Percentiles rank a stretch among this genome's conserved stretches.
phyloP scores from a whole-genome alignment of 2,329 filamentous ascomycete genomes.

The Fusarium lateritium region DNA sequence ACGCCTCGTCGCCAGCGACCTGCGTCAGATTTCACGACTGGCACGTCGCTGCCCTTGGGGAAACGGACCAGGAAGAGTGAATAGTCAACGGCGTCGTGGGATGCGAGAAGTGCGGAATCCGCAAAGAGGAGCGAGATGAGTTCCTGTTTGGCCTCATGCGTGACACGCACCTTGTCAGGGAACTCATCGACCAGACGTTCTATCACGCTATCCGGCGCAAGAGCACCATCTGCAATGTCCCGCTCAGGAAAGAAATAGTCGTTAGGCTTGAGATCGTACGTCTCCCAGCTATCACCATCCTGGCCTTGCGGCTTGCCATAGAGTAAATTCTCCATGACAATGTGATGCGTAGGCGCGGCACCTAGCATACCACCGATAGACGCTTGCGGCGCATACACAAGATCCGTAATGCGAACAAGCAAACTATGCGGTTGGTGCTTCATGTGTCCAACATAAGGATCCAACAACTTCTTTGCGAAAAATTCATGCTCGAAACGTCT shows the following conservation, averaged over 20 bases:
- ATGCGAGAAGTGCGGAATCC: slow-evolving; percentile 75
- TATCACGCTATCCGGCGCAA: slow-evolving; percentile 76
- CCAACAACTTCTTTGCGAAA: slow-evolving; percentile 76
- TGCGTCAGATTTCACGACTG: slow-evolving; percentile 34
- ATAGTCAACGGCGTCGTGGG: slow-evolving; percentile 80
- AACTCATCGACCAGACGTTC: slow-evolving; percentile 77
- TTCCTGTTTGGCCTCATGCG: slow-evolving; percentile 66
- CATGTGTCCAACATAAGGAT: slow-evolving; percentile 77
- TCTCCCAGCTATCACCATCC: slow-evolving; percentile 70
- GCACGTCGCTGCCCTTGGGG: slow-evolving; percentile 28
- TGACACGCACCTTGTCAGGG: slow-evolving; percentile 74
- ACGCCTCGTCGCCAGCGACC: slow-evolving; percentile 73
- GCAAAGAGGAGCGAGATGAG: slow-evolving; percentile 69
- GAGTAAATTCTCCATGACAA: slow-evolving; percentile 84
- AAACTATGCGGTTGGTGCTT: slow-evolving; percentile 70
- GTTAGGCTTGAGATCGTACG: slow-evolving; percentile 81
- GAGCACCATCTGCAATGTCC: slow-evolving; percentile 74
- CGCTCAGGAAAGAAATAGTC: slow-evolving; percentile 84
- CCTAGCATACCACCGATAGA: slow-evolving; percentile 74
- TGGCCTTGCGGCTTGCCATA: slow-evolving; percentile 67
- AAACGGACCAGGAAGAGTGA: slow-evolving; percentile 78
- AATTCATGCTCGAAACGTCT: slow-evolving; percentile 79
- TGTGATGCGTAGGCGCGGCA: slow-evolving; percentile 77
- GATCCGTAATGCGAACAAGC: slow-evolving; percentile 79
- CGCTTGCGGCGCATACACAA: slow-evolving; percentile 69